Conservation (phyloP, 345 rosid species). For the Schrenkiella parvula region DNA sequence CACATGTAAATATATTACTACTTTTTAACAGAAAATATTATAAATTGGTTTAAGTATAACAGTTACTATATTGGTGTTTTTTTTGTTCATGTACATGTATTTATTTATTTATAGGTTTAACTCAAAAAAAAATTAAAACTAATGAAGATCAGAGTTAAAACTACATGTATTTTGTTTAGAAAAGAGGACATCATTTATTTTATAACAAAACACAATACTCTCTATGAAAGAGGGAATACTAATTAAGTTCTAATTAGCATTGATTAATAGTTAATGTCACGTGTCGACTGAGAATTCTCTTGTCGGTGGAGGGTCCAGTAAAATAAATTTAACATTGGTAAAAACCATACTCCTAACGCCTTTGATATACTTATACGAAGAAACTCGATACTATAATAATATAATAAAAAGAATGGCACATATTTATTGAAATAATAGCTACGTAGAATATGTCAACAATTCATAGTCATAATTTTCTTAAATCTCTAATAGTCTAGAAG, state of each 20-base stretch:
- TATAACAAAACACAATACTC: background rate
- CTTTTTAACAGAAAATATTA: background rate
- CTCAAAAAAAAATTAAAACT: too few species aligned
- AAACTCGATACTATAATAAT: background rate
- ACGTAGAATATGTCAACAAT: background rate
- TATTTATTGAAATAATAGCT: background rate
- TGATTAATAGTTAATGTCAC: background rate
- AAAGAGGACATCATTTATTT: background rate
- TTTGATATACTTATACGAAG: background rate
- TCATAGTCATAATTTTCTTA: background rate
- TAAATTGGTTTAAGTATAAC: background rate
- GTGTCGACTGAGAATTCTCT: background rate
- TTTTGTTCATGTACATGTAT: background rate
- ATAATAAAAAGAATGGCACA: background rate
- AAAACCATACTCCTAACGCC: background rate
- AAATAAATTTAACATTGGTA: background rate
- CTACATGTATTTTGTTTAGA: background rate
- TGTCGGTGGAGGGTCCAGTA: slow-evolving; percentile 23
- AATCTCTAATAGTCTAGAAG: background rate
- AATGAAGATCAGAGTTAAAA: background rate
- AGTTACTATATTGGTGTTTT: background rate
- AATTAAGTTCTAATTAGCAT: background rate
- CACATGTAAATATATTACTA: background rate
- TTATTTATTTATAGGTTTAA: background rate
- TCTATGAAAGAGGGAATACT: background rate